Percentiles rank a stretch among this genome's conserved stretches.
Conservation (phyloP, 345 rosid genomes). For the Eucalyptus decipiens region DNA sequence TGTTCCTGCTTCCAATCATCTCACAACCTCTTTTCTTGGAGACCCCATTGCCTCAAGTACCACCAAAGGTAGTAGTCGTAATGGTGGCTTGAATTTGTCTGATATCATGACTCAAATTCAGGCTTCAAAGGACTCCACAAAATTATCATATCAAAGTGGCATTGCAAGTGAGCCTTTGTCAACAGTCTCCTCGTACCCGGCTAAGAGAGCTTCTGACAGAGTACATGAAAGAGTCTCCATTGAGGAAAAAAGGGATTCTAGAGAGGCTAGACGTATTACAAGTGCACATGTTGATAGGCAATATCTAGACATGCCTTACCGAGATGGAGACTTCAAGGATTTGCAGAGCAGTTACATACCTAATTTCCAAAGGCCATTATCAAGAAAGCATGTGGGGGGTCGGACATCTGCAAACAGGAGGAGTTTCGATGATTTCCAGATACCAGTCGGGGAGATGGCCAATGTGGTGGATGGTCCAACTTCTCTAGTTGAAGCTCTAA, state of each 20-base stretch:
- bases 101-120: constrained; percentile 89
- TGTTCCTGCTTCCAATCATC: constrained; percentile 61
- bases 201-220: constrained; percentile 62
- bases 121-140: constrained; percentile 88
- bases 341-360: constrained; percentile 70
- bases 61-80: constrained; percentile 51
- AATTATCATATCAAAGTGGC: constrained; percentile 44
- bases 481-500: constrained; percentile 77
- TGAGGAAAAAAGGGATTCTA: constrained; percentile 56
- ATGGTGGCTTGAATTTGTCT: constrained; percentile 78
- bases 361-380: constrained; percentile 93
- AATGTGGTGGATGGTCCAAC: constrained; percentile 75
- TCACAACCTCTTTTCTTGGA: constrained; percentile 25
- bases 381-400: constrained; percentile 72
- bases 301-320: constrained; percentile 45
- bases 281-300: constrained; percentile 59
- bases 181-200: constrained; percentile 45
- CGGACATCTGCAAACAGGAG: constrained; percentile 82
- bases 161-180: constrained; percentile 51
- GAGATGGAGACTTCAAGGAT: constrained; percentile 56
- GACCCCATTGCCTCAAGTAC: constrained; percentile 44
- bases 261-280: constrained; percentile 58
- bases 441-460: constrained; percentile 70
- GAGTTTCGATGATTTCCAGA: constrained; percentile 92
- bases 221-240: constrained; percentile 48